A percentile compares a stretch with the other conserved stretches of the same genome.
phyloP scores from a whole-genome alignment of 345 rosid species.

The Moringa oleifera region DNA sequence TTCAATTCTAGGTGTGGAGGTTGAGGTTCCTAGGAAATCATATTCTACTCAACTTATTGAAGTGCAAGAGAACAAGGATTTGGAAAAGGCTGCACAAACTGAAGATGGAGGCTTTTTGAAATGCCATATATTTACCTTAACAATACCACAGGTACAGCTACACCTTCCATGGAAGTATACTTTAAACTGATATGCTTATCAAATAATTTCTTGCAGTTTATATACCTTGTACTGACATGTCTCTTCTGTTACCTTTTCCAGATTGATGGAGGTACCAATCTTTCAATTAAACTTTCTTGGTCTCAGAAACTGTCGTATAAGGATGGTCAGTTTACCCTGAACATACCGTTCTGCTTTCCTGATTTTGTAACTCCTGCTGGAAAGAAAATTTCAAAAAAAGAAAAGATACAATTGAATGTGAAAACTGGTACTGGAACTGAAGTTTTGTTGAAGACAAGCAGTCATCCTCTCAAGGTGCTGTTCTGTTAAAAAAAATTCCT shows the following conservation, averaged over 20 bases:
- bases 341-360: conserved; percentile 75
- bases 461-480: conserved; percentile 85
- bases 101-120: conserved; percentile 64
- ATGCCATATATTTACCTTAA: conserved; percentile 65
- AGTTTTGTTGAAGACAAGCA: conserved; percentile 55
- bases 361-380: conserved; percentile 79
- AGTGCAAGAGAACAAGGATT: conserved; percentile 32
- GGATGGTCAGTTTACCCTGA: conserved; percentile 53
- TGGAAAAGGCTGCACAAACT: conserved; percentile 32
- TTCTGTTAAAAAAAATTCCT: conserved; percentile 4
- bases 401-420: conserved; percentile 70
- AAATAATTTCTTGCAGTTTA: neutral
- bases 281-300: conserved; percentile 70
- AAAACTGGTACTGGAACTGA: conserved; percentile 56
- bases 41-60: conserved; percentile 51
- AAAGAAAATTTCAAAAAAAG: conserved; percentile 65
- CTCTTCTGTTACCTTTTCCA: conserved; percentile 17
- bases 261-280: conserved; percentile 83
- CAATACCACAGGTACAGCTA: conserved; percentile 58
- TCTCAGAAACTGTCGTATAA: conserved; percentile 58
- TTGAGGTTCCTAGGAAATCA: conserved; percentile 52
- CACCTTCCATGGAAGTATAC: neutral
- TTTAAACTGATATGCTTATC: neutral
- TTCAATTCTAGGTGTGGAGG: conserved; percentile 94
- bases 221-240: neutral